Conservation (phyloP, 768 basidiomycete species). For the Panaeolus cyanescens region DNA sequence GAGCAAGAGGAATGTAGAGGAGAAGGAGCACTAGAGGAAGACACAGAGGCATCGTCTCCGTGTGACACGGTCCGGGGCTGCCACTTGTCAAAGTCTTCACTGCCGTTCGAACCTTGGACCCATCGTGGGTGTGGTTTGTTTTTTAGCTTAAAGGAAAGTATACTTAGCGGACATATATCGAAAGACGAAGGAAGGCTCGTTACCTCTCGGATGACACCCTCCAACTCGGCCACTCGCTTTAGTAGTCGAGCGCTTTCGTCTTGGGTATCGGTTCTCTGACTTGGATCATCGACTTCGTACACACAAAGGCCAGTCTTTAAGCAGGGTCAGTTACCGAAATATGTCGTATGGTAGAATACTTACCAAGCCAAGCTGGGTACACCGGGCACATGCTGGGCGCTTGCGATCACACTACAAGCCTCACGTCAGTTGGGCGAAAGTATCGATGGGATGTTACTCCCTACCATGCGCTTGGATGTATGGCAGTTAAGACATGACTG, state of each 20-base stretch:
- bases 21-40: constrained; percentile 27
- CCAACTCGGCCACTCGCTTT: constrained; percentile 78
- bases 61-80: constrained; percentile 18
- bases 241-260: constrained; percentile 70
- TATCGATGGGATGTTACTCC: constrained; percentile 8
- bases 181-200: constrained; percentile 23
- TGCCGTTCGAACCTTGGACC: constrained; percentile 47
- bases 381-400: constrained; percentile 51
- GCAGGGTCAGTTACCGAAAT: constrained; percentile 3
- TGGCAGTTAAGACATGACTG: constrained; percentile 77
- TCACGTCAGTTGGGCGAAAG: constrained; percentile 12
- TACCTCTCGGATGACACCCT: constrained; percentile 83
- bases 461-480: constrained; percentile 73
- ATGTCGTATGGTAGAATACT: constrained; percentile 9
- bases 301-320: constrained; percentile 77
- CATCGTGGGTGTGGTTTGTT: constrained; percentile 74
- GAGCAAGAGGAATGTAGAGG: constrained; percentile 30
- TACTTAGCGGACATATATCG: neutral
- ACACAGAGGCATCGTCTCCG: constrained; percentile 17
- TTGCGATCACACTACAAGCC: constrained; percentile 45
- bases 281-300: constrained; percentile 82
- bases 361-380: constrained; percentile 53
- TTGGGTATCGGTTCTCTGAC: constrained; percentile 50
- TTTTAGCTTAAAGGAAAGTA: constrained; percentile 48
- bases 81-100: constrained; percentile 30